Evolutionary conservation across 352 stramenopile genomes (phyloP).

Genomic region (Saprolegnia parasitica): DNA sequence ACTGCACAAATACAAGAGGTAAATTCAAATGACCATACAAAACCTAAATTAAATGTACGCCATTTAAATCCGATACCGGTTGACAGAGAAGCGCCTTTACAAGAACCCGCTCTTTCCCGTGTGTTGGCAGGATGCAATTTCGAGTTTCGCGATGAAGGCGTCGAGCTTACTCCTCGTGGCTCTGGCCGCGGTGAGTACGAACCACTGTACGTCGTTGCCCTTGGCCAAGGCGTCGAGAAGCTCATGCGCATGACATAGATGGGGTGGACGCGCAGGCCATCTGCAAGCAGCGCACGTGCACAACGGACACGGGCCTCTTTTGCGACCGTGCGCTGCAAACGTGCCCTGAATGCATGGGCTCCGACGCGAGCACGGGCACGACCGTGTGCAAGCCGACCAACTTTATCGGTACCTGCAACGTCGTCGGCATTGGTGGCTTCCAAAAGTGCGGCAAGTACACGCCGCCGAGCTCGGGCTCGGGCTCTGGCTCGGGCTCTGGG

Average conservation of each 20-base stretch:
- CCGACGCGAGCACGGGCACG: neutral
- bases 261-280: neutral
- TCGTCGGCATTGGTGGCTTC: constrained; percentile 20
- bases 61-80: neutral
- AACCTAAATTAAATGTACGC: neutral
- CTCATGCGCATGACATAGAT: neutral
- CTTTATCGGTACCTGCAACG: constrained; percentile 7
- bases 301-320: neutral
- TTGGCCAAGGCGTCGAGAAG: neutral
- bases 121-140: neutral
- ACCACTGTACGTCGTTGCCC: neutral
- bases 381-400: neutral
- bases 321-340: constrained; percentile 5
- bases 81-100: constrained; percentile 9
- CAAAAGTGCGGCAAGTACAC: constrained; percentile 5
- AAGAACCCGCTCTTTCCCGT: neutral
- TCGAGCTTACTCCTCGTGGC: constrained; percentile 7
- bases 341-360: constrained; percentile 13
- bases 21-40: neutral
- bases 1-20: neutral
- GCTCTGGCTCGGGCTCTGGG: neutral
- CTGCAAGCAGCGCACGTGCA: neutral
- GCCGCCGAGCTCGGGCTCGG: neutral
- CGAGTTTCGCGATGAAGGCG: constrained; percentile 13
- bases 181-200: constrained; percentile 7